Percentiles rank a stretch among this genome's conserved stretches.
Conservation (phyloP, 202 grass and related monocot species). For the Musa balbisiana region DNA sequence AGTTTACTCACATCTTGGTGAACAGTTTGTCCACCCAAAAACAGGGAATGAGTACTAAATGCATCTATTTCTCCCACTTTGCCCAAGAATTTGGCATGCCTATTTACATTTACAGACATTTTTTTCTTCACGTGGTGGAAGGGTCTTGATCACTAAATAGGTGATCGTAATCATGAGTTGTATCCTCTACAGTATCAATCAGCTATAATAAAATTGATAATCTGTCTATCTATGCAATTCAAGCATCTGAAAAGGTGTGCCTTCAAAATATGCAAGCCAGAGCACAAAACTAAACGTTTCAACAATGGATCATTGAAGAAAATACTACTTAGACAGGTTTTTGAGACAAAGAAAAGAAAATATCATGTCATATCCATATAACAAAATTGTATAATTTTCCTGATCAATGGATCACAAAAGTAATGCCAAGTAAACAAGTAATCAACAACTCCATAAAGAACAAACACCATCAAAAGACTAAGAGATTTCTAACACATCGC, state of each 20-base stretch:
- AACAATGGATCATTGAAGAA: background rate
- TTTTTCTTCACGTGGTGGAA: background rate
- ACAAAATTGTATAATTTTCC: background rate
- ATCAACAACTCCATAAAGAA: background rate
- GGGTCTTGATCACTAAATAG: constrained; percentile 3
- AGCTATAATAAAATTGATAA: background rate
- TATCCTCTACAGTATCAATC: background rate
- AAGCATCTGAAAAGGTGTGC: no score
- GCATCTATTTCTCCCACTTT: background rate
- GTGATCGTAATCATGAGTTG: background rate
- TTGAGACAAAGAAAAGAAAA: no score
- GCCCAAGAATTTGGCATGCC: background rate
- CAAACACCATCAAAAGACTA: background rate
- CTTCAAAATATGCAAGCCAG: background rate
- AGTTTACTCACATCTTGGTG: background rate
- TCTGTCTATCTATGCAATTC: background rate
- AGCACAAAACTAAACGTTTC: background rate
- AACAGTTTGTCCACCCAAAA: background rate
- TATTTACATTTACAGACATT: background rate
- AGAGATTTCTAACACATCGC: background rate
- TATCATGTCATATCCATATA: no score
- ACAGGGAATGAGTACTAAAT: background rate
- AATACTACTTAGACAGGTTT: background rate
- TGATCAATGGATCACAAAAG: background rate
- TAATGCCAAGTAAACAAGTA: background rate